Conservation (phyloP, 169 alveolate species). For the Plasmodium vinckei region DNA sequence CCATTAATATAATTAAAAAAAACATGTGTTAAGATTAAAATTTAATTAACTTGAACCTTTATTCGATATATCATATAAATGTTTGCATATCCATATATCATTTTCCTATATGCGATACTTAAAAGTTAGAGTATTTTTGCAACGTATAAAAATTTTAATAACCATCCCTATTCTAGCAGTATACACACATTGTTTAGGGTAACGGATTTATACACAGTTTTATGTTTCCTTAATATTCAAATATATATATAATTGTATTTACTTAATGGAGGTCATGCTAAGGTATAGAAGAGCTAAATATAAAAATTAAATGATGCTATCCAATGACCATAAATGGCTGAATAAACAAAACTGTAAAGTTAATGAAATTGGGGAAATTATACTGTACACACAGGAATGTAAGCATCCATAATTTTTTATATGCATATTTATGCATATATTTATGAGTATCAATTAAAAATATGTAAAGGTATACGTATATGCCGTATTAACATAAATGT, state of each 20-base stretch:
- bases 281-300: no score
- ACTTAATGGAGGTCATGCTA: no score
- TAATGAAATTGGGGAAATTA: background rate
- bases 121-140: background rate
- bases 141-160: background rate
- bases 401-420: background rate
- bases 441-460: background rate
- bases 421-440: background rate
- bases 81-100: background rate
- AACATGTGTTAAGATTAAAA: background rate
- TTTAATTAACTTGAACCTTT: background rate
- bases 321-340: no score
- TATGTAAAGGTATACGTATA: no score
- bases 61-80: slow-evolving; percentile 10
- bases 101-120: background rate
- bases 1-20: slow-evolving; percentile 16
- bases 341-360: background rate
- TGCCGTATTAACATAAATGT: no score
- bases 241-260: no score
- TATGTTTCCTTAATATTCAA: no score
- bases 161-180: background rate
- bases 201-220: no score
- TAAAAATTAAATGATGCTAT: no score
- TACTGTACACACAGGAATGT: background rate
- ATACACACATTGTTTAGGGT: no score